These are phyloP conservation scores for Saccharomycopsis capsularis DNA, from an alignment of 805 yeast genomes.

Conservation along the genomic window DNA sequence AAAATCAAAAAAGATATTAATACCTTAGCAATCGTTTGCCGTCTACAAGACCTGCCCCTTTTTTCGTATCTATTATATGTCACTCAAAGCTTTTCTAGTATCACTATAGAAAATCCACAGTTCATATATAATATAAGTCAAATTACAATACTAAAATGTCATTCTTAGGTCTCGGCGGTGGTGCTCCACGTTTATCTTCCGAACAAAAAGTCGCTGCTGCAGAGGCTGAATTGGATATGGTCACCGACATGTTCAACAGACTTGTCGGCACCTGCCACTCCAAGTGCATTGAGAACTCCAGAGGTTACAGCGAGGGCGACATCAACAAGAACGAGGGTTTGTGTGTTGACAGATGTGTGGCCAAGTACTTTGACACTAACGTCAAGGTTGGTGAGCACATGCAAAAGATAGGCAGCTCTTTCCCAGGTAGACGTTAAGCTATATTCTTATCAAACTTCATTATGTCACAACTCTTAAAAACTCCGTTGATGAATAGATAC, in stretches of 20 bases:
- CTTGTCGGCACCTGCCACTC: slow-evolving; percentile 82
- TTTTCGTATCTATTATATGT: too few species aligned
- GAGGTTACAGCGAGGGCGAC: slow-evolving; percentile 62
- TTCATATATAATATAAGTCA: too few species aligned
- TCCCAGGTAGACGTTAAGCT: slow-evolving; percentile 15
- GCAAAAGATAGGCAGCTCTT: slow-evolving; percentile 39
- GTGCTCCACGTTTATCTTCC: slow-evolving; percentile 64
- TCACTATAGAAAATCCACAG: too few species aligned
- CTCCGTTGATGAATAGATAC: too few species aligned
- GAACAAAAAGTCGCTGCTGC: slow-evolving; percentile 84
- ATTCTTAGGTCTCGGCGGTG: slow-evolving; percentile 69
- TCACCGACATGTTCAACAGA: slow-evolving; percentile 95
- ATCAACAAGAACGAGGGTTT: slow-evolving; percentile 73
- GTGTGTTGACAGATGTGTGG: slow-evolving; percentile 92
- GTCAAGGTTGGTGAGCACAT: slow-evolving; percentile 85
- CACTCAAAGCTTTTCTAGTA: too few species aligned
- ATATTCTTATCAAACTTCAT: neutral
- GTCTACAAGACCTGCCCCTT: too few species aligned
- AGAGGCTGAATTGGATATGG: slow-evolving; percentile 94
- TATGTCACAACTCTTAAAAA: neutral
- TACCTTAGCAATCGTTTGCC: too few species aligned
- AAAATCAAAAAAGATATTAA: too few species aligned
- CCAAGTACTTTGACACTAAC: slow-evolving; percentile 90
- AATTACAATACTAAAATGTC: slow-evolving; percentile 42
- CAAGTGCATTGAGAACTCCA: slow-evolving; percentile 60